These are phyloP conservation scores for Trichoderma atrobrunneum DNA, from an alignment of 2,329 filamentous ascomycete genomes.

Conservation along the genomic window DNA sequence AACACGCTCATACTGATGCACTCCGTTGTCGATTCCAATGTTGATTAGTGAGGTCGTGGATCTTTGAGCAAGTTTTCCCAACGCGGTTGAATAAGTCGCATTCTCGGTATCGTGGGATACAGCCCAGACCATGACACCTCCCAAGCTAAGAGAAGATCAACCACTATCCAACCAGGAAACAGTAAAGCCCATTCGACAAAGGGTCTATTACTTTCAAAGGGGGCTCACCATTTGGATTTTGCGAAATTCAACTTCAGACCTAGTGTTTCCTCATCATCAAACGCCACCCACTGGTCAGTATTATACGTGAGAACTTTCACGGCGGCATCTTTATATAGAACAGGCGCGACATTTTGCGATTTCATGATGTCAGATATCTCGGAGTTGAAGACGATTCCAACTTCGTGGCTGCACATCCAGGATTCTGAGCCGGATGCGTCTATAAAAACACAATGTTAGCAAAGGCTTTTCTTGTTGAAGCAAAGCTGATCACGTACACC, in stretches of 20 bases:
- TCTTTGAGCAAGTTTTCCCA: neutral
- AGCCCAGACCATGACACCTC: conserved; percentile 2
- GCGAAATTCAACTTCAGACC: conserved; percentile 34
- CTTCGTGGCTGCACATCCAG: conserved; percentile 30
- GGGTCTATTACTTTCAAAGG: neutral
- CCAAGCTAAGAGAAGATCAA: neutral
- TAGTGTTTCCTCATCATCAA: conserved; percentile 36
- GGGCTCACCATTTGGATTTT: conserved; percentile 17
- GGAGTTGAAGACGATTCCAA: conserved; percentile 30
- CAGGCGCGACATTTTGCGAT: conserved; percentile 19
- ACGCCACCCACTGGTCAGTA: conserved; percentile 38
- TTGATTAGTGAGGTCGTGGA: neutral
- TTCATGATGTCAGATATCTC: conserved; percentile 34
- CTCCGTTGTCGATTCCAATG: neutral
- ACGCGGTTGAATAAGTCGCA: neutral
- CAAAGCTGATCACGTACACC: too few species aligned
- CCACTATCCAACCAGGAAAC: neutral
- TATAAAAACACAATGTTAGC: neutral
- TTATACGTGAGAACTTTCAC: conserved; percentile 34
- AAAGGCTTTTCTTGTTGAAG: too few species aligned
- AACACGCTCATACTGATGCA: neutral
- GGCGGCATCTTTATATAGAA: conserved; percentile 28
- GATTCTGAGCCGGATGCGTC: conserved; percentile 23
- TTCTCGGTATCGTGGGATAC: conserved; percentile 1
- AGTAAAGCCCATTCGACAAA: too few species aligned